phyloP scores from a whole-genome alignment of 1,139 yeast species.

The Yamadazyma dushanensis region DNA sequence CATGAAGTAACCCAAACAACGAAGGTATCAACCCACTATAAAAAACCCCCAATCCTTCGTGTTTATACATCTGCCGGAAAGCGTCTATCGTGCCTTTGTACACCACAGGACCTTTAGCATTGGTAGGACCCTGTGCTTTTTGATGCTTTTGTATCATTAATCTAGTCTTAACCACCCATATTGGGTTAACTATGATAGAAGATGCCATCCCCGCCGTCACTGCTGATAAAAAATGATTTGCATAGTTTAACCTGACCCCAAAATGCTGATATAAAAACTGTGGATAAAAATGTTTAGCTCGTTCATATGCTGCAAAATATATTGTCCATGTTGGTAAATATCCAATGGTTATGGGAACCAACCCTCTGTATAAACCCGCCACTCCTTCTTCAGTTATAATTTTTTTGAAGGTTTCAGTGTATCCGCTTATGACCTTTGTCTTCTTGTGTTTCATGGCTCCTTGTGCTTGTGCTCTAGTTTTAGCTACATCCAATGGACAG shows the following conservation, averaged over 20 bases:
- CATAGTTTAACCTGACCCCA: conserved; percentile 44
- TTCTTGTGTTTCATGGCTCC: conserved; percentile 24
- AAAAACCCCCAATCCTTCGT: conserved; percentile 82
- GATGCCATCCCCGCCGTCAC: conserved; percentile 87
- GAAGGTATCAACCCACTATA: conserved; percentile 92
- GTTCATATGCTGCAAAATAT: conserved; percentile 86
- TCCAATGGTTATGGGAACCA: conserved; percentile 88
- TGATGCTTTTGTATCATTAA: conserved; percentile 81
- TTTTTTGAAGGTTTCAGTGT: conserved; percentile 58
- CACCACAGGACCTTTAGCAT: conserved; percentile 15
- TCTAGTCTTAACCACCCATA: conserved; percentile 96
- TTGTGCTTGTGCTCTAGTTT: conserved; percentile 48
- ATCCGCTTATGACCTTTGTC: conserved; percentile 50
- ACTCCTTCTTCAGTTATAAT: conserved; percentile 77
- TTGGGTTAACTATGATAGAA: conserved; percentile 88
- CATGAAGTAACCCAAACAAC: conserved; percentile 85
- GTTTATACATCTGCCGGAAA: conserved; percentile 68
- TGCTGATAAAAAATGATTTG: conserved; percentile 76
- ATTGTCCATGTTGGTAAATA: conserved; percentile 98
- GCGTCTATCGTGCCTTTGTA: conserved; percentile 82
- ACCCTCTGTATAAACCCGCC: conserved; percentile 83
- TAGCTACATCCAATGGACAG: conserved; percentile 49
- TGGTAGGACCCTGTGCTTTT: conserved; percentile 18
- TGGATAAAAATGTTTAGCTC: conserved; percentile 54
- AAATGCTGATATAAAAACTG: conserved; percentile 26